Percentiles rank a stretch among this genome's conserved stretches.
Evolutionary conservation across 345 rosid genomes (phyloP).

Genomic region (Eutrema japonicum): DNA sequence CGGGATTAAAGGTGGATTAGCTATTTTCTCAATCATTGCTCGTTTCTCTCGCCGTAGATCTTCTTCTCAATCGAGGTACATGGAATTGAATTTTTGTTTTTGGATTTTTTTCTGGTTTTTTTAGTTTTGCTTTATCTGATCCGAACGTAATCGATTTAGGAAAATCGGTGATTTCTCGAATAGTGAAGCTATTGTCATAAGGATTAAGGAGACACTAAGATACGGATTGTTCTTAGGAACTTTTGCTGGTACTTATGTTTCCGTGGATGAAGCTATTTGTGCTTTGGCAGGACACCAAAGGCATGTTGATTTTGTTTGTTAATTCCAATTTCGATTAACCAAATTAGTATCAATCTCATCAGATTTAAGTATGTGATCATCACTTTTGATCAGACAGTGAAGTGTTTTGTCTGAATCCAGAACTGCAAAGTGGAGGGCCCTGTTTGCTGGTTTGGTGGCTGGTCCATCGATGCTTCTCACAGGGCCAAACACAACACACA

Average conservation of each 20-base stretch:
- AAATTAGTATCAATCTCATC: neutral
- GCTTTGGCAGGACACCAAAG: constrained; percentile 76
- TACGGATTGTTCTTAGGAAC: constrained; percentile 92
- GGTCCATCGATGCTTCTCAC: constrained; percentile 98
- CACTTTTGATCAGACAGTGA: constrained; percentile 29
- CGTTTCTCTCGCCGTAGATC: constrained; percentile 67
- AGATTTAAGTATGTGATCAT: neutral
- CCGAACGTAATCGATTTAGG: constrained; percentile 45
- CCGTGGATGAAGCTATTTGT: constrained; percentile 78
- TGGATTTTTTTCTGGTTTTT: neutral
- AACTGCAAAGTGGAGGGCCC: constrained; percentile 89
- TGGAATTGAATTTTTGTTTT: neutral
- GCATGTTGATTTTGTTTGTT: constrained; percentile 38
- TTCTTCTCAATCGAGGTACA: constrained; percentile 50
- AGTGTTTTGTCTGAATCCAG: constrained; percentile 47
- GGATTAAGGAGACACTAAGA: constrained; percentile 83
- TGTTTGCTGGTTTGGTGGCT: constrained; percentile 84
- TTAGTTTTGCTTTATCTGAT: constrained; percentile 11
- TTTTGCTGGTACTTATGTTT: constrained; percentile 85
- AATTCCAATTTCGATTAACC: neutral
- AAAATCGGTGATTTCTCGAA: constrained; percentile 61
- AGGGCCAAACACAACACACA: constrained; percentile 79
- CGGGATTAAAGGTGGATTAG: constrained; percentile 92
- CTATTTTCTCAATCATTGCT: constrained; percentile 74
- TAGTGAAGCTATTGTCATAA: constrained; percentile 67